A percentile compares a stretch with the other conserved stretches of the same genome.
These are phyloP conservation scores for Pluteus cervinus DNA, from an alignment of 768 basidiomycete genomes.

Conservation along the genomic window DNA sequence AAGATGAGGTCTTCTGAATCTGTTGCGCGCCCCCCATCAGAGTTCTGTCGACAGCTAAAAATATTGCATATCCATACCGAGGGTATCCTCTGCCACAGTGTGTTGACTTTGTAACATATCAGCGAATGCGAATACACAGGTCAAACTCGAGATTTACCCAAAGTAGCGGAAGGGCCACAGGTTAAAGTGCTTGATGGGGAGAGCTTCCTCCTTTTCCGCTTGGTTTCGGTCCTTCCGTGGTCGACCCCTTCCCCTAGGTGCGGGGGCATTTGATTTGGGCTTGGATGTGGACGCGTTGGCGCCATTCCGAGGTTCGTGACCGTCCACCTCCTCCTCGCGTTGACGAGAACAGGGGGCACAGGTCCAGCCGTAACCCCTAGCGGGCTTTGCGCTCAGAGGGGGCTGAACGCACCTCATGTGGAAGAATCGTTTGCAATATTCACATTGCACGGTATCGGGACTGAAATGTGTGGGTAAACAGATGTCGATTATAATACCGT, in stretches of 20 bases:
- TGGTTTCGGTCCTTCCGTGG: slow-evolving; percentile 71
- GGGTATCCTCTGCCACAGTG: slow-evolving; percentile 87
- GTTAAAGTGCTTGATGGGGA: slow-evolving; percentile 78
- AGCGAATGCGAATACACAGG: too few relatives aligned
- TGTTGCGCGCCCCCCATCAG: slow-evolving; percentile 20
- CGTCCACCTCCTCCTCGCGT: slow-evolving; percentile 83
- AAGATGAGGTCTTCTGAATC: slow-evolving; percentile 97
- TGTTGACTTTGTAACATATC: slow-evolving; percentile 52
- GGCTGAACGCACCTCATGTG: slow-evolving; percentile 95
- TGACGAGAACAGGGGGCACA: slow-evolving; percentile 88
- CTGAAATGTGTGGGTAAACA: slow-evolving; percentile 29
- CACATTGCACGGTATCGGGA: slow-evolving; percentile 82
- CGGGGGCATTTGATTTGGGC: slow-evolving; percentile 66
- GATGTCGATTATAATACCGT: neutral
- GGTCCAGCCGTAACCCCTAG: slow-evolving; percentile 96
- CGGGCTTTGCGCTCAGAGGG: slow-evolving; percentile 85
- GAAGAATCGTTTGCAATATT: slow-evolving; percentile 88
- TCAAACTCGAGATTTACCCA: slow-evolving; percentile 52
- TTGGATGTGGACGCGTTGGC: slow-evolving; percentile 40
- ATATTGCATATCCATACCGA: slow-evolving; percentile 45
- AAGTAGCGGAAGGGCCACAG: slow-evolving; percentile 97
- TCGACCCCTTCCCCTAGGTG: slow-evolving; percentile 65
- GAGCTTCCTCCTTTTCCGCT: slow-evolving; percentile 72
- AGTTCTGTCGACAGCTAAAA: neutral
- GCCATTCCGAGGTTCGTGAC: slow-evolving; percentile 59